Evolutionary conservation across 331 rosid genomes (phyloP).

Genomic region (Rhamnella rubrinervis): DNA sequence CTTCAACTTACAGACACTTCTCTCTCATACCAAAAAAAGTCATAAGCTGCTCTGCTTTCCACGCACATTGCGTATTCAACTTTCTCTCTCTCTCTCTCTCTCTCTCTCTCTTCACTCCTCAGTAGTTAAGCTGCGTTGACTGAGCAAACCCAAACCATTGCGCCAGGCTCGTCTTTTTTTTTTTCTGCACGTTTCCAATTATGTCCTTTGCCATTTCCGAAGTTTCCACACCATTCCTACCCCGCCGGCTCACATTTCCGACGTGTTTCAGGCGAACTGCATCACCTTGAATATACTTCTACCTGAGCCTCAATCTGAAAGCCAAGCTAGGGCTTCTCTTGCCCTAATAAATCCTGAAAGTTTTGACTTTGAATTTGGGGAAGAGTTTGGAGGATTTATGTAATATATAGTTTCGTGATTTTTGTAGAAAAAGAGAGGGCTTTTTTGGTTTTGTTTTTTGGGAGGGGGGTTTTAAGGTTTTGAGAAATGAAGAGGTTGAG

Average conservation of each 20-base stretch:
- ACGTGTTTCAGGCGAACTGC: background rate
- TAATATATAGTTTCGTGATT: too few species aligned
- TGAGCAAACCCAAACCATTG: constrained; percentile 3
- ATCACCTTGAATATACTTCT: background rate
- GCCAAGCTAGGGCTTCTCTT: too few species aligned
- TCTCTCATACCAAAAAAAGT: background rate
- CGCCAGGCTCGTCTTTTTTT: background rate
- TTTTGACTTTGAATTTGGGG: background rate
- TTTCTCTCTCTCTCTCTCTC: constrained; percentile 31
- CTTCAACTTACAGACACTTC: background rate
- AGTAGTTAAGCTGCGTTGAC: constrained; percentile 74
- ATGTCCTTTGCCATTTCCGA: constrained; percentile 7
- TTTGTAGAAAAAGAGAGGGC: too few species aligned
- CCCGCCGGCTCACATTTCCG: constrained; percentile 9
- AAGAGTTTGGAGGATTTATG: background rate
- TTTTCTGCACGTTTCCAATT: constrained; percentile 9
- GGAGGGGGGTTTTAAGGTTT: background rate
- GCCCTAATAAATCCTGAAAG: too few species aligned
- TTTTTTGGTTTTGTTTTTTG: too few species aligned
- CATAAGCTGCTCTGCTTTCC: background rate
- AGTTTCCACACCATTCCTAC: constrained; percentile 3
- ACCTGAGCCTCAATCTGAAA: too few species aligned
- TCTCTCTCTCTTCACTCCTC: background rate
- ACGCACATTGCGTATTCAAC: constrained; percentile 65
- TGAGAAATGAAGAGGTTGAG: constrained; percentile 81